Evolutionary conservation across 2,329 filamentous ascomycete genomes (phyloP), one percentile per base, ranked within the genome.

Genomic region (Lasiodiplodia theobromae): DNA sequence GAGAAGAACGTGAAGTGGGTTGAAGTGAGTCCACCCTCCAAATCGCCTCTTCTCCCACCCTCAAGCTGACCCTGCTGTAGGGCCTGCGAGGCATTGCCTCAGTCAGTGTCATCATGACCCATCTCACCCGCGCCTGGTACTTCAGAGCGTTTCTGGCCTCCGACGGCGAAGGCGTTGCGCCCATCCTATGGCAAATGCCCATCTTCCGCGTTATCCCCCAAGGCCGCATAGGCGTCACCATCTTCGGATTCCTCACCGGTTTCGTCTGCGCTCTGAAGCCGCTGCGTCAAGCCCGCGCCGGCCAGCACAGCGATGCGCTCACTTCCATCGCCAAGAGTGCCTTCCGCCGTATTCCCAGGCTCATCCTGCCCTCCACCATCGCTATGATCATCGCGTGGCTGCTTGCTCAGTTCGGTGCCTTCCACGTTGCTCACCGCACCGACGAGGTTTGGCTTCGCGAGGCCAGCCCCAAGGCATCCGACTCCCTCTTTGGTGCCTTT

Each of bases 191-290:
- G 40, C 85, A 87, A 73, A 77, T 82, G 63, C 84, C 85, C 4
- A 81, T 86, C 70, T 74, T 87, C n/a, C 85, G 85, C n/a, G 78
- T 87, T n/a, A 83, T 84, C 37, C 85, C 81, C 78, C 85, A 87
- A 73, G 85, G 85, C 54, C 82, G 84, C 25, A 82, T 86, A 37
- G 85, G 85, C 53, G 85, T 87, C 40, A 85, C 85, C 69, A 86
- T 86, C 74, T 87, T 87, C 71, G 84, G 84, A 63, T 86, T 87
- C 71, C 77, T 87, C 66, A 87, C 85, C 0, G 85, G 85, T 68
- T 87, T 86, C 71, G 85, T 87, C 25, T 86, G 85, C 74, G 85
- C 84, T 34, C 78, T 87, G 69, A 87, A 87, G 73, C 85, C 85
- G 1, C 76, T 87, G 16, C 85, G 84, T 73, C 82, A 84, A 54